Conservation (phyloP, 2,329 filamentous ascomycete genomes). For the Clarireedia paspali region DNA sequence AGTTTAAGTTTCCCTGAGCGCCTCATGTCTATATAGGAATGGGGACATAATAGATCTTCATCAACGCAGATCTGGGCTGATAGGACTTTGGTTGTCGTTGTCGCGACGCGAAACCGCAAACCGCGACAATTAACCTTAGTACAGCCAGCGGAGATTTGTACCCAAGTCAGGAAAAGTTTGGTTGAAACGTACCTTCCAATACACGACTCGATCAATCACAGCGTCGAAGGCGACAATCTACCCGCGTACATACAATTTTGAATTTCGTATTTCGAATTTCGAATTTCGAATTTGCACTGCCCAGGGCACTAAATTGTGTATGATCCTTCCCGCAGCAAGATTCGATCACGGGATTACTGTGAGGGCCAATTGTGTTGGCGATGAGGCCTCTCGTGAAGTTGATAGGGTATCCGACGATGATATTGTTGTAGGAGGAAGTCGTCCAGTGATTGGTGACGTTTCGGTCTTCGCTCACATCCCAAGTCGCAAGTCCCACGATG, state of each 20-base stretch:
- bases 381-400: constrained; percentile 23
- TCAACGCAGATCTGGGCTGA: no score
- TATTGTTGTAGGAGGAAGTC: constrained; percentile 8
- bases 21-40: not conserved
- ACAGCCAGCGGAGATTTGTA: not conserved
- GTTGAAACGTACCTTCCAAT: not conserved
- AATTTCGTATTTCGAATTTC: constrained; percentile 15
- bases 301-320: constrained; percentile 8
- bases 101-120: constrained; percentile 18
- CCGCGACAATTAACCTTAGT: not conserved
- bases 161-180: not conserved
- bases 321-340: constrained; percentile 26
- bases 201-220: not conserved
- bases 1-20: no score
- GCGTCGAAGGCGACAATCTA: constrained; percentile 7
- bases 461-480: not conserved
- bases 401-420: constrained; percentile 23
- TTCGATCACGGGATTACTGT: constrained; percentile 25
- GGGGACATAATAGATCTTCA: not conserved
- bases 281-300: constrained; percentile 9
- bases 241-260: constrained; percentile 21
- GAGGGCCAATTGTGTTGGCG: constrained; percentile 24
- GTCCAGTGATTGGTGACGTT: constrained; percentile 21
- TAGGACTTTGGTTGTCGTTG: not conserved
- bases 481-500: not conserved